phyloP scores from a whole-genome alignment of 2,329 filamentous ascomycete species.

The Penicillium sp. region DNA sequence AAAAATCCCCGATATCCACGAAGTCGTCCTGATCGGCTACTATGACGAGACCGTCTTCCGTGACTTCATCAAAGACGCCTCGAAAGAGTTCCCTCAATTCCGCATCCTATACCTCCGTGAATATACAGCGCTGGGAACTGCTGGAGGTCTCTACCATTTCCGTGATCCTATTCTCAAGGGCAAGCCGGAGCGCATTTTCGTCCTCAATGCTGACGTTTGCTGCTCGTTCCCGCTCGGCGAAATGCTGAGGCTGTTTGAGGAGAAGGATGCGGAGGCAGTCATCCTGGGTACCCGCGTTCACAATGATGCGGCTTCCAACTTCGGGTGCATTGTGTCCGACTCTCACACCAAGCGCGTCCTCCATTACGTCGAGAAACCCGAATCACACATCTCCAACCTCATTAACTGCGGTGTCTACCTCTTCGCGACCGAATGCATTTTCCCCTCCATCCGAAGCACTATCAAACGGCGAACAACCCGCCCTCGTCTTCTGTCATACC shows the following conservation, averaged over 20 bases:
- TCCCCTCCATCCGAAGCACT: constrained; percentile 89
- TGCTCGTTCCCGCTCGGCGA: constrained; percentile 95
- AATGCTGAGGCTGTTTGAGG: constrained; percentile 93
- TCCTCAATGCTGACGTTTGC: constrained; percentile 97
- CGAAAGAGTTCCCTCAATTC: constrained; percentile 82
- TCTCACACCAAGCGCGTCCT: constrained; percentile 91
- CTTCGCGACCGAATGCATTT: constrained; percentile 93
- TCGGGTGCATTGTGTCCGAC: constrained; percentile 97
- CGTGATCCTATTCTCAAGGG: constrained; percentile 98
- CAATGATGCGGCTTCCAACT: constrained; percentile 92
- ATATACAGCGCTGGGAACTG: constrained; percentile 94
- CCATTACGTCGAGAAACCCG: constrained; percentile 99
- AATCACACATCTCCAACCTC: constrained; percentile 95
- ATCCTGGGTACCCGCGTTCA: constrained; percentile 91
- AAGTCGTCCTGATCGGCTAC: constrained; percentile 98
- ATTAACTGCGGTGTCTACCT: constrained; percentile 99
- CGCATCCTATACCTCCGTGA: constrained; percentile 95
- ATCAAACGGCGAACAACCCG: constrained; percentile 95
- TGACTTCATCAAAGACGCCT: constrained; percentile 94
- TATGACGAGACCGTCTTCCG: constrained; percentile 97
- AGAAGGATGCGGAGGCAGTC: constrained; percentile 94
- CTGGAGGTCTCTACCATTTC: constrained; percentile 98
- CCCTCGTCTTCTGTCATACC: constrained; percentile 90
- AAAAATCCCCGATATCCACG: constrained; percentile 88
- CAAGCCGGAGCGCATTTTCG: constrained; percentile 91